Base-by-base conservation (phyloP, 2,329 filamentous ascomycete species). In the Penicillium sp. region DNA sequence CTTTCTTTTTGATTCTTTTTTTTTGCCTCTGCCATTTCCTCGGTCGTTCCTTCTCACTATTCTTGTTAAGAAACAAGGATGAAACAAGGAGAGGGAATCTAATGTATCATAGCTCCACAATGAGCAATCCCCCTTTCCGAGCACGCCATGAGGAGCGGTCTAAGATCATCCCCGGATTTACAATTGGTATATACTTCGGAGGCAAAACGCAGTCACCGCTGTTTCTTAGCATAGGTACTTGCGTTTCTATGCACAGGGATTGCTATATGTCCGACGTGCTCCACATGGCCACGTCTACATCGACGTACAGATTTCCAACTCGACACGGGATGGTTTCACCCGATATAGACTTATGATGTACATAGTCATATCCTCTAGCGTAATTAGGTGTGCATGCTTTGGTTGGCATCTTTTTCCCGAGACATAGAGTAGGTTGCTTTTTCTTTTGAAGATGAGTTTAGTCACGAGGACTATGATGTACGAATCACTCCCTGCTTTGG, bases 91-190 rank as follows among this genome's bases (percentile, higher is more conserved):
- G 15, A 9, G 21, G 4, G n/a, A 31, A 37, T 32, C 26, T 21
- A 45, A 49, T 29, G 24, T 6, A 33, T 40, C 34, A 31, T 42
- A 26, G 34, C 31, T 41, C 41, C 48, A 42, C 47, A 41, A 56
- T 60, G 55, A 59, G 56, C 55, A 58, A 60, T 60, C 52, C 49
- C 57, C 55, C 49, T 54, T 52, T 51, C 35, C 21, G 39, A 60
- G 51, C 58, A 60, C 58, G 58, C 56, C 55, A 60, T 57, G 52
- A 31, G 31, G 29, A 47, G 45, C 46, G 41, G 47, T 44, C 44
- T 50, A 47, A 42, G 45, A 37, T 24, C 46, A 34, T 17, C 56
- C 57, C 57, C 56, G 46, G 55, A 56, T 54, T 52, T 47, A 32
- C 45, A 31, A 28, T 38, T 19, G 22, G 38, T 28, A 43, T 24